Percentiles rank a stretch among this genome's conserved stretches.
Evolutionary conservation across 441 rosid genomes (phyloP).

Genomic region (Pelargonium cotyledonis): DNA sequence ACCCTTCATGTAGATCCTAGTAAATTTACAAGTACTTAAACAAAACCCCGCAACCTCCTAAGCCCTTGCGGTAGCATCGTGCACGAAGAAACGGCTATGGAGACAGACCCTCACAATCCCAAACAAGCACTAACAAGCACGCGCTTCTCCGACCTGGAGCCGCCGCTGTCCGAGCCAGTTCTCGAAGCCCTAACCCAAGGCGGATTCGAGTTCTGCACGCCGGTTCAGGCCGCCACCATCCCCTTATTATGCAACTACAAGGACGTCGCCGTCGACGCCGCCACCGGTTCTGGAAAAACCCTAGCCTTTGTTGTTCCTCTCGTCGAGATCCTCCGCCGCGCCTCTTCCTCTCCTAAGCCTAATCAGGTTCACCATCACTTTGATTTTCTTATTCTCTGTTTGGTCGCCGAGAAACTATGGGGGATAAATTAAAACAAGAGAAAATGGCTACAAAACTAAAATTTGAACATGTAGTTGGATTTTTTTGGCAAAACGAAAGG

Average conservation of each 20-base stretch:
- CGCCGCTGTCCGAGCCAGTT: conserved; percentile 52
- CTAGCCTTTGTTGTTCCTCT: conserved; percentile 78
- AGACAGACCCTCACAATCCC: conserved; percentile 27
- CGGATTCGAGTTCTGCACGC: conserved; percentile 76
- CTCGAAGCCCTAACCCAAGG: conserved; percentile 45
- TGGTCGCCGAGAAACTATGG: neutral
- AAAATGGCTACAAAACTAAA: neutral
- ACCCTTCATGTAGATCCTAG: too few species aligned
- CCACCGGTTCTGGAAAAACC: conserved; percentile 91
- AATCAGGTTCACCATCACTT: conserved; percentile 41
- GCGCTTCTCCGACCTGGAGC: conserved; percentile 71
- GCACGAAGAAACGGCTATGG: conserved; percentile 1
- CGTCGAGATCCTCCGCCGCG: conserved; percentile 67
- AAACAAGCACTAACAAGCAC: conserved; percentile 56
- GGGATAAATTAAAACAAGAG: too few species aligned
- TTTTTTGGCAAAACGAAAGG: neutral
- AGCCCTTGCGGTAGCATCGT: neutral
- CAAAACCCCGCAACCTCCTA: neutral
- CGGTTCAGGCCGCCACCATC: conserved; percentile 79
- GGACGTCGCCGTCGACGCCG: conserved; percentile 90
- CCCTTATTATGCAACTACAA: conserved; percentile 76
- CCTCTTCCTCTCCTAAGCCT: conserved; percentile 48
- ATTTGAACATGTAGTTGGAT: neutral
- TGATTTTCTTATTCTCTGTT: conserved; percentile 6
- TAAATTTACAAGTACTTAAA: neutral